Base-by-base conservation (phyloP, 1,139 yeast species). In the Zygosaccharomyces sapae region DNA sequence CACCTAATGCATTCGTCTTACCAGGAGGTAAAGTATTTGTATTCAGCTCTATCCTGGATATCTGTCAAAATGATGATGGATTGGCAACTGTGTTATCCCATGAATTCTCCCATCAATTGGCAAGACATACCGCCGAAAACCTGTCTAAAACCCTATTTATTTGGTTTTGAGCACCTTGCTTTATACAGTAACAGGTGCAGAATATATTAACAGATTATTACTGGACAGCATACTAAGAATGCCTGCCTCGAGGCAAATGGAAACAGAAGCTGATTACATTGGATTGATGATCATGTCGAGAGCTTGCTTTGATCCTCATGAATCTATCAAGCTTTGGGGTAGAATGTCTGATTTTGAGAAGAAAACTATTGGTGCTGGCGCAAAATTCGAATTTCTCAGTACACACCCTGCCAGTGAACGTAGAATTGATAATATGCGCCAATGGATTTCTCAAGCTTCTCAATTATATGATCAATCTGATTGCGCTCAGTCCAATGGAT, bases 1-100 rank as follows among this genome's bases (percentile, higher is more conserved):
- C 96, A 3, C 97, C 98, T 1, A 92, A 92, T 68, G 98, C 98
- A 1, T 92, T 94, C 68, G 96, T 92, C 24, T 72, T 92, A 44
- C 97, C 97, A 18, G 92, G 94, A 50, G 98, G 98, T 9, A 90
- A 90, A 67, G 95, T 94, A 38, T 92, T 92, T 68, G 88, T 92
- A 16, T 87, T 87, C 60, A 75, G 84, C 43, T 80, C 87, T 16
- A 86, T 94, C 45, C 66, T 92, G 45, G 86, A 88, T 1, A 79
- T 92, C 31, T 85, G 96, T 63, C 70, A 72, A 33, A 81, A 87
- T 62, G 94, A 88, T 46, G 94, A 88, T 61, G 97, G 97, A 1
- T 69, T 94, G 37, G 98, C 98, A 10, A 89, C 97, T 0, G 96
- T 94, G 1, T 71, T 92, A 38, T 75, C 96, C 0, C 99, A 92